Conservation (phyloP, 1,284 basidiomycete species). For the Coniferiporia sulphurascens region DNA sequence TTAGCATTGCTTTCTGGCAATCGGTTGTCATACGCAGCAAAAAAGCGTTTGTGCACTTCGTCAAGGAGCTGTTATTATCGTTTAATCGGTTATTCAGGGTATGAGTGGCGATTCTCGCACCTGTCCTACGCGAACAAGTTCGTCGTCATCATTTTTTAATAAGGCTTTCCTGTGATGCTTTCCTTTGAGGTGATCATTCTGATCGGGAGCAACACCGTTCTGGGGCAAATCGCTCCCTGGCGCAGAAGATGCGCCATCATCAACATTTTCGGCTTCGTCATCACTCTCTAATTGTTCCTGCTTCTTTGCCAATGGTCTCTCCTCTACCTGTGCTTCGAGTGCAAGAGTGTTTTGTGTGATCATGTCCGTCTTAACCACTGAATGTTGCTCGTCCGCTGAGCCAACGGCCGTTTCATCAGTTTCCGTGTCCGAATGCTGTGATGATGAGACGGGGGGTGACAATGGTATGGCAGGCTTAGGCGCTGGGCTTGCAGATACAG, state of each 20-base stretch:
- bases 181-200: slow-evolving; percentile 11
- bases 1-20: slow-evolving; percentile 31
- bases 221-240: slow-evolving; percentile 10
- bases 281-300: slow-evolving; percentile 60
- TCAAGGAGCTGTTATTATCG: slow-evolving; percentile 58
- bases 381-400: slow-evolving; percentile 30
- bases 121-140: slow-evolving; percentile 71
- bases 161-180: slow-evolving; percentile 55
- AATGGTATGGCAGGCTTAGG: slow-evolving; percentile 24
- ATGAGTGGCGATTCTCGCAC: slow-evolving; percentile 38
- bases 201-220: slow-evolving; percentile 1
- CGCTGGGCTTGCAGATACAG: slow-evolving; percentile 21
- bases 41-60: slow-evolving; percentile 76
- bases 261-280: slow-evolving; percentile 15
- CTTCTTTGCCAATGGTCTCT: slow-evolving; percentile 83
- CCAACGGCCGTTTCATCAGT: slow-evolving; percentile 16
- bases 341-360: slow-evolving; percentile 62
- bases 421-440: background rate
- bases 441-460: slow-evolving; percentile 19
- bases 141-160: slow-evolving; percentile 84
- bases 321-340: slow-evolving; percentile 80
- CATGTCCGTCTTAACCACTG: slow-evolving; percentile 49
- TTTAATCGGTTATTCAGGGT: slow-evolving; percentile 3
- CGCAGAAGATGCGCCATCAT: slow-evolving; percentile 14
- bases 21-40: slow-evolving; percentile 53